Evolutionary conservation across 1,139 yeast species (phyloP).

Genomic region (Suhomyces kunorum): DNA sequence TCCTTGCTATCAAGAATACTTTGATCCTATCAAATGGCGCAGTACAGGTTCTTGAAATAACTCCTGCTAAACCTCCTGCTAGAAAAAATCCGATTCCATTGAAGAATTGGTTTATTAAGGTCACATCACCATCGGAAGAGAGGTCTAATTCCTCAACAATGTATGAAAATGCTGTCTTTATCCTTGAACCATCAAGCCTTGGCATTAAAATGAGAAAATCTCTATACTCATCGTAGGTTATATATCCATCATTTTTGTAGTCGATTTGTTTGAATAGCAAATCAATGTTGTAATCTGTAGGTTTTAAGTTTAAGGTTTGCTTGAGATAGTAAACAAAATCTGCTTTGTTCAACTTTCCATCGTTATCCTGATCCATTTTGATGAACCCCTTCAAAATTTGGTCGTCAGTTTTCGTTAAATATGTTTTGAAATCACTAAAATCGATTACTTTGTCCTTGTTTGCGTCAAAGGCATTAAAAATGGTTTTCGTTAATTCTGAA

Average conservation of each 20-base stretch:
- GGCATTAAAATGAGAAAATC: constrained; percentile 84
- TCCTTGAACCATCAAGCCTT: constrained; percentile 64
- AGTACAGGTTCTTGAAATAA: constrained; percentile 93
- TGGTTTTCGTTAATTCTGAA: constrained; percentile 56
- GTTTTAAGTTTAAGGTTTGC: constrained; percentile 50
- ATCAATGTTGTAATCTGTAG: constrained; percentile 57
- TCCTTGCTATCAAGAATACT: constrained; percentile 89
- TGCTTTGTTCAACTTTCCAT: constrained; percentile 65
- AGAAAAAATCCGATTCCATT: constrained; percentile 87
- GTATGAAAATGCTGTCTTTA: constrained; percentile 77
- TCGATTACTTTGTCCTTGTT: constrained; percentile 59
- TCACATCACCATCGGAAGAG: constrained; percentile 89
- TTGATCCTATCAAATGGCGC: constrained; percentile 96
- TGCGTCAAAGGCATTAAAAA: constrained; percentile 59
- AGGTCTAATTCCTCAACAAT: constrained; percentile 79
- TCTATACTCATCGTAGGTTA: constrained; percentile 85
- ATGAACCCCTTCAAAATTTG: constrained; percentile 73
- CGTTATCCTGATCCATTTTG: constrained; percentile 70
- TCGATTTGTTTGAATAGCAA: constrained; percentile 64
- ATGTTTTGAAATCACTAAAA: constrained; percentile 60
- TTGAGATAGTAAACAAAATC: constrained; percentile 70
- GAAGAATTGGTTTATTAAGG: constrained; percentile 73
- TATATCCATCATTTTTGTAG: constrained; percentile 61
- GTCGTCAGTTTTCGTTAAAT: constrained; percentile 61
- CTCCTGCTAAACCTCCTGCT: constrained; percentile 96